Conservation (phyloP, 2,329 filamentous ascomycete genomes). For the Juglanconis sp. region DNA sequence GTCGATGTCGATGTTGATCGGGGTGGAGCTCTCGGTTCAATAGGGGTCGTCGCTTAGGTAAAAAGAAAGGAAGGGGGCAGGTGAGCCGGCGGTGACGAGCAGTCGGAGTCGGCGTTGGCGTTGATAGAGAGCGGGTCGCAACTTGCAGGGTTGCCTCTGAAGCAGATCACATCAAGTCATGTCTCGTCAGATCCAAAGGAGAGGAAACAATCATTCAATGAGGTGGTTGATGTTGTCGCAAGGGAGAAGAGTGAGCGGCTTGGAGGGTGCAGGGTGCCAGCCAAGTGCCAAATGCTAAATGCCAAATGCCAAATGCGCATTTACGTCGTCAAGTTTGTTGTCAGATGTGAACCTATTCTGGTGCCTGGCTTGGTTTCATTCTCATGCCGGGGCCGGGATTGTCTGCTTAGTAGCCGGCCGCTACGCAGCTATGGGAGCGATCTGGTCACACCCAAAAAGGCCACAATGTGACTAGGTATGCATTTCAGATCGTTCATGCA, state of each 20-base stretch:
- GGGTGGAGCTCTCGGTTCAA: slow-evolving; percentile 14
- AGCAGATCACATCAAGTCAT: not conserved
- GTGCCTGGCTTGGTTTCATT: slow-evolving; percentile 4
- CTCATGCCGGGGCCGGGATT: not conserved
- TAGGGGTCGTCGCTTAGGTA: slow-evolving; percentile 19
- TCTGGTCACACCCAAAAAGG: not conserved
- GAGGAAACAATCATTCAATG: not conserved
- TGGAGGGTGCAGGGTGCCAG: not conserved
- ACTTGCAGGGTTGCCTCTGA: slow-evolving; percentile 10
- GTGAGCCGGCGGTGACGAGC: slow-evolving; percentile 11
- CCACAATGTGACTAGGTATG: not conserved
- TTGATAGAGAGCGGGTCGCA: slow-evolving; percentile 9
- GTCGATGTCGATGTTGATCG: not conserved
- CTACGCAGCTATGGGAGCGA: not conserved
- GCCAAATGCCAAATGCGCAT: not conserved
- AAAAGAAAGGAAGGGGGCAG: slow-evolving; percentile 3
- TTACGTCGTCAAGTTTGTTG: not conserved
- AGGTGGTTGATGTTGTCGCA: not conserved
- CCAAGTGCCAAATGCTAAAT: not conserved
- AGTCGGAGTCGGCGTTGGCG: slow-evolving; percentile 9
- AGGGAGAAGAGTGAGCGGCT: not conserved
- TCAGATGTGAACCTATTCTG: not conserved
- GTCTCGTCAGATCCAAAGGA: not conserved
- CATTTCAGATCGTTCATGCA: not conserved
- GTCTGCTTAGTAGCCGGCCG: not conserved